These are phyloP conservation scores for Boletus pseudo-olivaceus DNA, from an alignment of 768 basidiomycete genomes.

Conservation along the genomic window DNA sequence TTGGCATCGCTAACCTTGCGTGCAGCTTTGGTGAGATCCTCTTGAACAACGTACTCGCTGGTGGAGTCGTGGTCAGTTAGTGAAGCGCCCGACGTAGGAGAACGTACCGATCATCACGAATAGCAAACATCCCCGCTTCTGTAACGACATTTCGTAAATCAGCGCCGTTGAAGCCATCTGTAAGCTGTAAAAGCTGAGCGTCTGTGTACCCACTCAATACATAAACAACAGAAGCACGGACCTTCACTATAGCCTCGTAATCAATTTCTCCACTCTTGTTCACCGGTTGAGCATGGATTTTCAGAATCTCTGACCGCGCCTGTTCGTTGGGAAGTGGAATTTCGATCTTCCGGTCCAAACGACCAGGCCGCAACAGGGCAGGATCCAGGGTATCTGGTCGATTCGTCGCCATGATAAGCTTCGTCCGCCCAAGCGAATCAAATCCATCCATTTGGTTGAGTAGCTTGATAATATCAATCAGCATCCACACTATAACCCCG, in stretches of 20 bases:
- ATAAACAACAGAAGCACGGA: slow-evolving; percentile 25
- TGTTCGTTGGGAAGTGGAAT: slow-evolving; percentile 97
- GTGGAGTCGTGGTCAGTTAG: neutral
- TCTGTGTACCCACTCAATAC: neutral
- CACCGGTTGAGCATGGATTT: slow-evolving; percentile 92
- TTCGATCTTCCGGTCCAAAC: slow-evolving; percentile 96
- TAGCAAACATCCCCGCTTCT: slow-evolving; percentile 98
- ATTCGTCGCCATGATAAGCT: slow-evolving; percentile 99
- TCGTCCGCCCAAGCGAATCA: slow-evolving; percentile 92
- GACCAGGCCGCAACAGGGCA: slow-evolving; percentile 91
- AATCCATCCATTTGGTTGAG: slow-evolving; percentile 99
- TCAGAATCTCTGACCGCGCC: slow-evolving; percentile 92
- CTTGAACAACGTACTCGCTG: slow-evolving; percentile 89
- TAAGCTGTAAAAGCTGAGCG: slow-evolving; percentile 47
- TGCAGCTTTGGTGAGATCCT: slow-evolving; percentile 94
- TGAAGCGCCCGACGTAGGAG: neutral
- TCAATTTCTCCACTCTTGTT: slow-evolving; percentile 96
- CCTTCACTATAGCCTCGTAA: slow-evolving; percentile 97
- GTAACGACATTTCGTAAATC: slow-evolving; percentile 94
- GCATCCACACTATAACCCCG: neutral
- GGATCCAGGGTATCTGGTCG: slow-evolving; percentile 97
- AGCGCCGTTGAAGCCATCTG: slow-evolving; percentile 93
- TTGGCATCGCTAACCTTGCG: slow-evolving; percentile 95
- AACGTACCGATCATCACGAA: slow-evolving; percentile 84
- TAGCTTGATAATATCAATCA: slow-evolving; percentile 46